phyloP scores from a whole-genome alignment of 495 filamentous ascomycete genomes.

The Hypoxylon cercidicola region DNA sequence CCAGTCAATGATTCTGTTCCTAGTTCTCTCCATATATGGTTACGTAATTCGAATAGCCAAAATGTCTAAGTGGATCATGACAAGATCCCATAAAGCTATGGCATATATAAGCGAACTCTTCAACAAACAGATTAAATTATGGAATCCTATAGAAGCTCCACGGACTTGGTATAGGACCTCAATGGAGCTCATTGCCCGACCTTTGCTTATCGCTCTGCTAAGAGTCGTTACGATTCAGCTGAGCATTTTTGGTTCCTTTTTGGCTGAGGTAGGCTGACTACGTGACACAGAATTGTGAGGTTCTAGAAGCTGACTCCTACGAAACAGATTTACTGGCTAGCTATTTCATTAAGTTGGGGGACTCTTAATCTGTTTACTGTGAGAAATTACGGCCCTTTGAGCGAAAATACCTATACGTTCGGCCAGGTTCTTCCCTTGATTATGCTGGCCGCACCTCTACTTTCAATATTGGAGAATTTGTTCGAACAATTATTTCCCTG shows the following conservation, averaged over 20 bases:
- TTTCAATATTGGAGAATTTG: not conserved
- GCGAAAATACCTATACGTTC: not conserved
- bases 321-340: not conserved
- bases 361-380: not conserved
- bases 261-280: not conserved
- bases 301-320: not conserved
- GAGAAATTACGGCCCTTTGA: not conserved
- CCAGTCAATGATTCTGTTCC: not conserved
- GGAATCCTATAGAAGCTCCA: not conserved
- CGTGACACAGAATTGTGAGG: not conserved
- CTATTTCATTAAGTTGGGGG: not conserved
- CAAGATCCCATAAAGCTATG: not conserved
- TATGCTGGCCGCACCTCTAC: not conserved
- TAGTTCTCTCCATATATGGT: not conserved
- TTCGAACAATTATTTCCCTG: not conserved
- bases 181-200: not conserved
- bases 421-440: not conserved
- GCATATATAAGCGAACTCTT: not conserved
- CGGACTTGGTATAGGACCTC: not conserved
- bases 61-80: not conserved
- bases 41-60: not conserved
- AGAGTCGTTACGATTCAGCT: not conserved
- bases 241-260: not conserved
- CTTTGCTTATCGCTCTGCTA: not conserved
- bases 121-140: not conserved